Base-by-base conservation (phyloP, 805 yeast species). In the Wickerhamiella occidentalis region DNA sequence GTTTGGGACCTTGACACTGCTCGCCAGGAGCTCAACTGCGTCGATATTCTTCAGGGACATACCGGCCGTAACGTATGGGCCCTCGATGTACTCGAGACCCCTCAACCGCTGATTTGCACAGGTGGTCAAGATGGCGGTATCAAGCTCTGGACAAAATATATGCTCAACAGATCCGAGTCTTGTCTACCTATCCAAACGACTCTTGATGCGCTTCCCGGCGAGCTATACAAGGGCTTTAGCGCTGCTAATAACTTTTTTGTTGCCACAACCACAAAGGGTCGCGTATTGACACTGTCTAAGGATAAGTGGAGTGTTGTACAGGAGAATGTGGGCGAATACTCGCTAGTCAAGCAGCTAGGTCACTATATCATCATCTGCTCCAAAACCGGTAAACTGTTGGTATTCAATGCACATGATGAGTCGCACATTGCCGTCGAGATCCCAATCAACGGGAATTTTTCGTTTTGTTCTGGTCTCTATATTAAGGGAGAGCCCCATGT, bases 41-140 rank as follows among this genome's bases (percentile, higher is more conserved):
- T 60, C 2, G 70, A 70, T 30, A 68, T 78, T 1, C 73, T 75
- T 55, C 85, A 82, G 47, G 77, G 81, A 19, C 96, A 88, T 61
- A 71, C 76, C 29, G 96, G 94, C 2, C 82, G 92, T 61, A 90
- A 85, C 59, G 75, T 83, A 1, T 92, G 97, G 98, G 58, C 65
- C 23, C 51, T 66, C 7, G 43, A 41, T 26, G 41, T 30, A 2
- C n/a, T 47, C n/a, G 26, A 12, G 4, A 17, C 18, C 9, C 40
- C 40, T 15, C 29, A n/a, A 3, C 47, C 47, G 9, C 56, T 80
- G 2, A 79, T 82, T 6, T 87, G 79, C 1, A 84, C 95, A 11
- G 92, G 95, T 38, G 98, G 98, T 33, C 94, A 94, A 36, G 98
- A 92, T 65, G 96, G 96, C 0, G 76, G 83, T 56, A 64, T 88